These are phyloP conservation scores for Sporothrix globosa DNA, from an alignment of 2,329 filamentous ascomycete species.

Conservation along the genomic window DNA sequence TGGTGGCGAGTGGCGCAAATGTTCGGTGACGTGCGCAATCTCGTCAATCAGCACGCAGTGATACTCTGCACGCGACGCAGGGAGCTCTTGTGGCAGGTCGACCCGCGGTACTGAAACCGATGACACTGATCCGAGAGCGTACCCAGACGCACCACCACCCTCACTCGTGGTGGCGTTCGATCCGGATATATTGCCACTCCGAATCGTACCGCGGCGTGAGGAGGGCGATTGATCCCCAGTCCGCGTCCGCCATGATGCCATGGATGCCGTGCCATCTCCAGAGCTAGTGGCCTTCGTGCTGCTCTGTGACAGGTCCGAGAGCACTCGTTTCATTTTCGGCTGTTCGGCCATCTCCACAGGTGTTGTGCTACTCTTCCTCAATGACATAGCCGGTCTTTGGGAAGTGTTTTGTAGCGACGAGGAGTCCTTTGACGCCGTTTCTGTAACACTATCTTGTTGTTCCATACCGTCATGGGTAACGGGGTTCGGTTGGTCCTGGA, in stretches of 20 bases:
- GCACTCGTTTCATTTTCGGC: neutral
- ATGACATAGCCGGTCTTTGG: neutral
- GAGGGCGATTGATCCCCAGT: conserved; percentile 4
- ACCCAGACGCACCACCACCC: conserved; percentile 16
- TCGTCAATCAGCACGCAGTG: conserved; percentile 70
- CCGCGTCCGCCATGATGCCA: neutral
- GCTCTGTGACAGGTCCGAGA: neutral
- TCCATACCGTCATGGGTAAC: neutral
- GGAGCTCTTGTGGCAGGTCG: conserved; percentile 45
- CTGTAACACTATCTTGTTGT: neutral
- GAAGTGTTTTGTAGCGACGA: neutral
- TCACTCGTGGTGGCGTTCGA: neutral
- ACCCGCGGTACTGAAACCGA: conserved; percentile 43
- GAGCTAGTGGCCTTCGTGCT: neutral
- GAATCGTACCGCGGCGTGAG: neutral
- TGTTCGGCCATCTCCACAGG: neutral
- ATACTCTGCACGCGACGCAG: conserved; percentile 54
- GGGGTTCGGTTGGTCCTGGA: neutral
- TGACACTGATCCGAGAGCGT: conserved; percentile 25
- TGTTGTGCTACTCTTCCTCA: neutral
- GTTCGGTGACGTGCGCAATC: conserved; percentile 67
- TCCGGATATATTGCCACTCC: neutral
- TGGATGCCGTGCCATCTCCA: neutral
- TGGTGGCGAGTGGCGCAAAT: conserved; percentile 60
- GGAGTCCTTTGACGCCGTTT: neutral